These are phyloP conservation scores for Claviceps africana DNA, from an alignment of 2,329 filamentous ascomycete genomes.

Conservation along the genomic window DNA sequence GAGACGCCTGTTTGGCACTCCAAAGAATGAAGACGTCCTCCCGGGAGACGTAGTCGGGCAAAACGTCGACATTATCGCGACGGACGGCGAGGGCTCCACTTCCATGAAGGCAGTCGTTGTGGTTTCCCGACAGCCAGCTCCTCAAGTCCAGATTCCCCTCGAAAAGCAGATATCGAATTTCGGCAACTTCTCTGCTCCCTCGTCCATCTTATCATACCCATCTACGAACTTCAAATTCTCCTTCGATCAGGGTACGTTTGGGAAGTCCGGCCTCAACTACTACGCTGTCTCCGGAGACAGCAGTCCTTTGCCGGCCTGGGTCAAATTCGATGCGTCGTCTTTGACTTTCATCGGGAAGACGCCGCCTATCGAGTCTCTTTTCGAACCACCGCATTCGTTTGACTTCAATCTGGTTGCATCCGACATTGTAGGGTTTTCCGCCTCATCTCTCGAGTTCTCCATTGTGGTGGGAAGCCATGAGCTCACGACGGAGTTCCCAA, in stretches of 20 bases:
- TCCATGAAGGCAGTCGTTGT: conserved; percentile 57
- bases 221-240: conserved; percentile 37
- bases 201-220: conserved; percentile 42
- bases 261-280: conserved; percentile 46
- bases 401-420: conserved; percentile 62
- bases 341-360: conserved; percentile 59
- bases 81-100: conserved; percentile 48
- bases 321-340: conserved; percentile 51
- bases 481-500: conserved; percentile 46
- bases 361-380: conserved; percentile 47
- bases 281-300: conserved; percentile 65
- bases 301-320: conserved; percentile 75
- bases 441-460: conserved; percentile 50
- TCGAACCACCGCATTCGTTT: conserved; percentile 58
- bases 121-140: conserved; percentile 44
- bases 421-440: conserved; percentile 65
- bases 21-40: conserved; percentile 35
- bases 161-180: conserved; percentile 42
- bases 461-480: conserved; percentile 59
- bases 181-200: conserved; percentile 46
- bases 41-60: conserved; percentile 41
- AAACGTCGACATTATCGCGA: conserved; percentile 54
- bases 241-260: conserved; percentile 49
- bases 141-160: conserved; percentile 40
- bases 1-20: conserved; percentile 58